Evolutionary conservation across 2,329 filamentous ascomycete genomes (phyloP).

Genomic region (Cercospora janseana): DNA sequence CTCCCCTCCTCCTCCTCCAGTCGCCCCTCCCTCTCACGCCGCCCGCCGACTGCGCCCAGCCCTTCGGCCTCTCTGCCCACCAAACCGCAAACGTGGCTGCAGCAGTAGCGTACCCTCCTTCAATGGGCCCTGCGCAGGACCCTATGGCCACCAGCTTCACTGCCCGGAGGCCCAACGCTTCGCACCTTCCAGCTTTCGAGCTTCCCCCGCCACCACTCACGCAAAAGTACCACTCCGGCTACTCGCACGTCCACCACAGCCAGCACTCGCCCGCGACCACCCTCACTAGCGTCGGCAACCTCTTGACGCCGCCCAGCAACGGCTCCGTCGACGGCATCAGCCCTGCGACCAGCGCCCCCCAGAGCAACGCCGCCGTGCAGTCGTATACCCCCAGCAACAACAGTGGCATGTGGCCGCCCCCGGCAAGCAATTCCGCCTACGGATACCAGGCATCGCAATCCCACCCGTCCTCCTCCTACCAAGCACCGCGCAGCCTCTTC

Average conservation of each 20-base stretch:
- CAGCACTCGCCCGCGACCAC: conserved; percentile 47
- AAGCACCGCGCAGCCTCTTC: conserved; percentile 53
- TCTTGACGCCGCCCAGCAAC: conserved; percentile 62
- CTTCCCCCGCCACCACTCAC: conserved; percentile 62
- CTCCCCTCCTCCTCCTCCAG: conserved; percentile 27
- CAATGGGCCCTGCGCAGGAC: conserved; percentile 63
- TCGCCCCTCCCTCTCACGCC: conserved; percentile 35
- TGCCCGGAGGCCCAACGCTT: conserved; percentile 67
- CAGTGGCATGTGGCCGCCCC: conserved; percentile 58
- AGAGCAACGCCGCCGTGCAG: conserved; percentile 51
- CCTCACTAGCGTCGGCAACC: conserved; percentile 56
- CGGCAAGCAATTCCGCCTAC: conserved; percentile 58
- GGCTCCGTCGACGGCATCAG: conserved; percentile 61
- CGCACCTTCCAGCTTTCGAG: conserved; percentile 66
- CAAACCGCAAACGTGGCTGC: conserved; percentile 61
- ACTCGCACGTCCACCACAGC: conserved; percentile 39
- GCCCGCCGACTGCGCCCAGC: conserved; percentile 33
- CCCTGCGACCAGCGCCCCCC: conserved; percentile 59
- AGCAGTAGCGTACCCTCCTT: conserved; percentile 58
- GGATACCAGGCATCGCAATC: conserved; percentile 48
- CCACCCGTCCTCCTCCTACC: conserved; percentile 49
- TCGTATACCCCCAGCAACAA: conserved; percentile 57
- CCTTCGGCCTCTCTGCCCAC: conserved; percentile 31
- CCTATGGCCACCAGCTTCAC: conserved; percentile 66
- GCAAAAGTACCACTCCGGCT: conserved; percentile 47